Percentiles rank a stretch among this genome's conserved stretches.
phyloP scores from a whole-genome alignment of 345 rosid genomes.

The Hibiscus trionum region DNA sequence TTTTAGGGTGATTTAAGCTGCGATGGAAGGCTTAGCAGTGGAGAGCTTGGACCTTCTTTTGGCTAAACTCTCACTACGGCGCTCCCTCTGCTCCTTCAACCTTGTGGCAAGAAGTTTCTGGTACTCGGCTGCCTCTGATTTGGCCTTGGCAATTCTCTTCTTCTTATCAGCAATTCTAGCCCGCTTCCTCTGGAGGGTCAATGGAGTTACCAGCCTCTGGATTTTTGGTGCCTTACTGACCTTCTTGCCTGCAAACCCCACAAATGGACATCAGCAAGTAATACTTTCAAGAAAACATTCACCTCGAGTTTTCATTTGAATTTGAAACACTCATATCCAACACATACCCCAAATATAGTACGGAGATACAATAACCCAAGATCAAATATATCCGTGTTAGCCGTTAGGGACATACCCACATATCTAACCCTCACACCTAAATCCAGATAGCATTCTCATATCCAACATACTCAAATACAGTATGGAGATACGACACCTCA shows the following conservation, averaged over 20 bases:
- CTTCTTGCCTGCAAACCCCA: slow-evolving; percentile 35
- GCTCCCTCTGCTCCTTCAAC: slow-evolving; percentile 66
- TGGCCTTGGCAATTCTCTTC: slow-evolving; percentile 51
- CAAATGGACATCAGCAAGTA: neutral
- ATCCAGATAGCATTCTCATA: no score
- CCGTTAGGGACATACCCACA: no score
- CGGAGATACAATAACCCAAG: no score
- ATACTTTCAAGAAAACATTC: neutral
- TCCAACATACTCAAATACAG: no score
- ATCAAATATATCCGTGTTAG: no score
- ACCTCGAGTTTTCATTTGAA: neutral
- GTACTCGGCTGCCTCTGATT: slow-evolving; percentile 54
- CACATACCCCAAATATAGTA: no score
- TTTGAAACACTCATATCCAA: neutral
- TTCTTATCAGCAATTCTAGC: slow-evolving; percentile 47
- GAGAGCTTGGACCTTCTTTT: slow-evolving; percentile 45
- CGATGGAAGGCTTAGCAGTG: slow-evolving; percentile 35
- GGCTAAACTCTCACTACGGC: slow-evolving; percentile 53
- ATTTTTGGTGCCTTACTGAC: slow-evolving; percentile 58
- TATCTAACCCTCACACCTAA: no score
- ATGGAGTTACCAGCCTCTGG: slow-evolving; percentile 54
- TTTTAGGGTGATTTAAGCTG: slow-evolving; percentile 5
- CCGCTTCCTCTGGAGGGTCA: slow-evolving; percentile 52
- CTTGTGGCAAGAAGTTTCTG: slow-evolving; percentile 44
- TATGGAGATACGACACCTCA: no score